Base-by-base conservation (phyloP, 805 yeast species). In the Saccharomycopsis oosterbeekiorum region DNA sequence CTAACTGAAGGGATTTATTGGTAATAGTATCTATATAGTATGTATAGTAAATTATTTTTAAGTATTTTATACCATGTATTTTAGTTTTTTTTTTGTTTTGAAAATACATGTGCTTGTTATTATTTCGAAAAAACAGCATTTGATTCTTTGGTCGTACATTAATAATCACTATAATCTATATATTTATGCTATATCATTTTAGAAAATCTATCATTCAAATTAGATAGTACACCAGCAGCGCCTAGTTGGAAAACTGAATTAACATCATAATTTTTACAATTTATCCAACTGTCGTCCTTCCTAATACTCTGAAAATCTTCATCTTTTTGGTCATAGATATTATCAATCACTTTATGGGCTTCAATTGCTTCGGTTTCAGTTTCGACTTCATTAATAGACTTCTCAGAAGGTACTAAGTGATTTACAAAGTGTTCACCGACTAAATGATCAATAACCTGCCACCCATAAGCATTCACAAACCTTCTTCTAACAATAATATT, bases 391-490 rank as follows among this genome's bases (percentile, higher is more conserved):
- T 56, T 42, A 37, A 19, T 6, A 10, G 43, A 9, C 4, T 47
- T n/a, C 19, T 29, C 9, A 5, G n/a, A 2, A 21, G 11, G 15
- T 17, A 19, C n/a, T 14, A 37, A 11, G 37, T 24, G 21, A 55
- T 66, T 67, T 39, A 57, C 68, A 70, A 88, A 88, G 74, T 88
- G 94, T 57, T 79, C 77, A 14, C 76, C 75, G 1, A 85, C 80
- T 63, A 88, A 68, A 69, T 86, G 94, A 62, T 87, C 91, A 56
- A 88, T 75, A 0, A 87, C 89, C 0, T 82, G 84, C 96, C 96
- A 88, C 1, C 96, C 96, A 71, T 84, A 88, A 0, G 93, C 94
- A 73, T 88, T 88, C 1, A 89, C 78, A 72, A 86, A 86, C 60
- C 85, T 73, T 68, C 92, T 75, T 65, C 94, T 72, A 0, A 87